Evolutionary conservation across 1,284 basidiomycete species (phyloP), one percentile per base, ranked within the genome.

Genomic region (Marasmius fiardii): DNA sequence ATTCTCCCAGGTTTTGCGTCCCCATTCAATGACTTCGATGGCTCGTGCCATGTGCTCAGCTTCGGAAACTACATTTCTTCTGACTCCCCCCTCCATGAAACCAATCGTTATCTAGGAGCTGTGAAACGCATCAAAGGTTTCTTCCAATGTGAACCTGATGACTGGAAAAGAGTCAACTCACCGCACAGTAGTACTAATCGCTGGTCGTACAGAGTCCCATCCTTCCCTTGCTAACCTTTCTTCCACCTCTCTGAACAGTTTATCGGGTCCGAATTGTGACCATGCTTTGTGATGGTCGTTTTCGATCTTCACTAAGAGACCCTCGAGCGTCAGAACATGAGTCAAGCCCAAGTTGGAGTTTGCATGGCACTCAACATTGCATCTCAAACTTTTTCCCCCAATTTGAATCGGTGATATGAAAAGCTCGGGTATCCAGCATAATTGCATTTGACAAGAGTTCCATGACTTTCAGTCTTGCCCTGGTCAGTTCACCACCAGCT

Each of bases 41-140:
- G 59, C 57, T 11, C 59, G 58, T 43, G 55, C 60, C 16, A 57
- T 58, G 24, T 61, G 61, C 39, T 65, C 62, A 5, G 65, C 53
- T 1, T 63, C 60, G 26, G 56, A 50, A 20, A n/a, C 16, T 14
- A 14, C 6, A 20, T 41, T 41, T 11, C 23, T 16, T 41, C 39
- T 41, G 11, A 16, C 16, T 18, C 8, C 16, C 2, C 39, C 39
- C 4, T 41, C 58, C 3, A 68, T 26, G 23, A 66, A 62, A 18
- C 54, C 68, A 1, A 58, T 60, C 58, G 69, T 62, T 26, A 72
- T 65, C 68, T 67, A 72, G 8, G 37, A 55, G 7, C 70, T 71
- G 41, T 7, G 21, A 26, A n/a, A 51, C 6, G 2, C 16, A 16
- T 7, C 14, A 16, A 18, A 51, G 28, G 5, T 14, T 10, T 44